A percentile compares a stretch with the other conserved stretches of the same genome.
Evolutionary conservation across 495 filamentous ascomycete genomes (phyloP).

Genomic region (Amorphotheca resinae): DNA sequence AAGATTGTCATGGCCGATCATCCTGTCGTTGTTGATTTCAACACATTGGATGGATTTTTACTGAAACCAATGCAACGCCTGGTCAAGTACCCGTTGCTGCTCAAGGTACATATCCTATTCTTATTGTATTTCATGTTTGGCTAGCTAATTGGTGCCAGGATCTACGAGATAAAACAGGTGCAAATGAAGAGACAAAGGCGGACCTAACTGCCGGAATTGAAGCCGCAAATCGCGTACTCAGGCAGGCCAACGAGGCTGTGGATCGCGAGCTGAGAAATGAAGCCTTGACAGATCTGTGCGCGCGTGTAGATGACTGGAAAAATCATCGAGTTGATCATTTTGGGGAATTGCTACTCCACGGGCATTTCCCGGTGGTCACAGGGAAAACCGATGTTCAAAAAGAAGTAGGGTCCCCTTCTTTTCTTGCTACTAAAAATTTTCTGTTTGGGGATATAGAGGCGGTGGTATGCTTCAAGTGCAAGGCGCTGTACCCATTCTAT

Average conservation of each 20-base stretch:
- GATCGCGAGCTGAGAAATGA: slow-evolving; percentile 70
- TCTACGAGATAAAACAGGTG: slow-evolving; percentile 65
- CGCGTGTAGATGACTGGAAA: slow-evolving; percentile 96
- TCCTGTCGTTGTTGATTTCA: slow-evolving; percentile 44
- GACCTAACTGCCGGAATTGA: slow-evolving; percentile 63
- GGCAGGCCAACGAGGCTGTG: slow-evolving; percentile 79
- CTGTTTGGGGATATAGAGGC: not conserved
- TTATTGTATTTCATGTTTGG: not conserved
- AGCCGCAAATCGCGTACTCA: slow-evolving; percentile 62
- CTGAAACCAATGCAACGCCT: slow-evolving; percentile 94
- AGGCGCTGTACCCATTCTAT: too few relatives aligned
- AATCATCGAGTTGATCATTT: slow-evolving; percentile 81
- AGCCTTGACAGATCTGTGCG: slow-evolving; percentile 66
- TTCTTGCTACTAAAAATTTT: not conserved
- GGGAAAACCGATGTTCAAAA: slow-evolving; percentile 72
- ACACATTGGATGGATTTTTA: slow-evolving; percentile 73
- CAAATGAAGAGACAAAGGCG: slow-evolving; percentile 49
- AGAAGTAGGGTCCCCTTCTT: slow-evolving; percentile 44
- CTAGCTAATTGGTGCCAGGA: slow-evolving; percentile 43
- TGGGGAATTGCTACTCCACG: slow-evolving; percentile 76
- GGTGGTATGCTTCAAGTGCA: slow-evolving; percentile 3
- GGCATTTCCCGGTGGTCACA: slow-evolving; percentile 89
- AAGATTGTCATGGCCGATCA: slow-evolving; percentile 42
- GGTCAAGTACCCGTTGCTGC: slow-evolving; percentile 82
- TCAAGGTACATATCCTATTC: slow-evolving; percentile 39